Evolutionary conservation across 352 stramenopile species (phyloP).

Genomic region (Lagenidium giganteum): DNA sequence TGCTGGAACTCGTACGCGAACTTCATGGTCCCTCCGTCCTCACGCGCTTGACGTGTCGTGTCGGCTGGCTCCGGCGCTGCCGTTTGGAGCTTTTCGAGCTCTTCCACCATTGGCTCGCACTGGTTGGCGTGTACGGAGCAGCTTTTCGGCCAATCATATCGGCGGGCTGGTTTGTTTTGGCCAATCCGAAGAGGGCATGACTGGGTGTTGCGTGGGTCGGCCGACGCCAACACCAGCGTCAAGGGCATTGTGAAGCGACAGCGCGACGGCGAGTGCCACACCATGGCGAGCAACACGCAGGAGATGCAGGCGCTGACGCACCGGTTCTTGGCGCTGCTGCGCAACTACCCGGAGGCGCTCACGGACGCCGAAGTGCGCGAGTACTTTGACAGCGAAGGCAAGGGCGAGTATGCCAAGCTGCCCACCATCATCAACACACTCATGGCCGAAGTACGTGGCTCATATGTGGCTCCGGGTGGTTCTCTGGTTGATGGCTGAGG

Average conservation of each 20-base stretch:
- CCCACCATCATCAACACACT: slow-evolving; percentile 79
- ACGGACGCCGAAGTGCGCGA: slow-evolving; percentile 77
- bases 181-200: too few species aligned
- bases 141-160: too few species aligned
- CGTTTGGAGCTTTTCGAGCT: slow-evolving; percentile 17
- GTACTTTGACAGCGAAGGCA: slow-evolving; percentile 61
- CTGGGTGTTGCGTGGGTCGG: too few species aligned
- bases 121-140: too few species aligned
- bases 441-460: slow-evolving; percentile 61
- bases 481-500: not conserved
- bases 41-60: too few species aligned
- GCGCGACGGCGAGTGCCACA: slow-evolving; percentile 29
- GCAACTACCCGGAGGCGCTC: slow-evolving; percentile 75
- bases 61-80: slow-evolving; percentile 4
- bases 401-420: slow-evolving; percentile 78
- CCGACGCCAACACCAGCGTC: too few species aligned
- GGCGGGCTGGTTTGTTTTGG: slow-evolving; percentile 13
- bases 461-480: too few species aligned
- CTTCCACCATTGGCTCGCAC: too few species aligned
- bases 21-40: slow-evolving; percentile 75
- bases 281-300: slow-evolving; percentile 17
- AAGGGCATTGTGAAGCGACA: too few species aligned
- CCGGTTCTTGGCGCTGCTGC: slow-evolving; percentile 74
- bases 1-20: slow-evolving; percentile 91
- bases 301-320: slow-evolving; percentile 35